These are phyloP conservation scores for maize (Zea mays) DNA, from an alignment of 176 grass and related monocot species.

Conservation along the genomic window Zm-B73-REFERENCE-NAM-5.0 NC_050102.1:182265001-182265500, in stretches of 20 bases:
- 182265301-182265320: slow-evolving; percentile 38
- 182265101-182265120: not conserved
- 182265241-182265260: not conserved
- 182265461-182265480: slow-evolving; percentile 52
- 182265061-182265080: too few relatives aligned
- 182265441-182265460: slow-evolving; percentile 50
- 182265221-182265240: not conserved
- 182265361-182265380: slow-evolving; percentile 92
- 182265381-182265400: slow-evolving; percentile 96
- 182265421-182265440: slow-evolving; percentile 71
- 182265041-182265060: too few relatives aligned
- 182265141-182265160: not conserved
- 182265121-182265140: not conserved
- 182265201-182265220: not conserved
- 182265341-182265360: slow-evolving; percentile 81
- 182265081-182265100: too few relatives aligned
- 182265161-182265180: not conserved
- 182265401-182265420: slow-evolving; percentile 97
- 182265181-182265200: not conserved
- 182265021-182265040: too few relatives aligned
- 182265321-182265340: slow-evolving; percentile 96
- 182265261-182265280: slow-evolving; percentile 15
- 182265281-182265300: not conserved
- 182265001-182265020: too few relatives aligned
- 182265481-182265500: slow-evolving; percentile 97